These are phyloP conservation scores for Metschnikowia chrysomelidarum DNA, from an alignment of 805 yeast genomes.

Conservation along the genomic window DNA sequence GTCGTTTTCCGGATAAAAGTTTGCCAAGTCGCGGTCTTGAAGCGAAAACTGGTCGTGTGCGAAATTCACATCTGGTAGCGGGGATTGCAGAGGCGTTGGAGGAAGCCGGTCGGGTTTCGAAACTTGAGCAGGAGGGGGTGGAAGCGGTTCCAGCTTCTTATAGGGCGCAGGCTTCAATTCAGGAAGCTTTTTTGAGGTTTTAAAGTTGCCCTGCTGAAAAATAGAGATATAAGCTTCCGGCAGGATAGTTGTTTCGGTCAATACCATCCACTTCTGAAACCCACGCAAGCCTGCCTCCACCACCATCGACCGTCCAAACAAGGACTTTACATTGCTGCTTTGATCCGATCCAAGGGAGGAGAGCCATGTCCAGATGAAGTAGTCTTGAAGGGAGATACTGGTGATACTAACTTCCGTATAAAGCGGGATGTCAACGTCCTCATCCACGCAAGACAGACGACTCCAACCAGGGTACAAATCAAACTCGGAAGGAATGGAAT, in stretches of 20 bases:
- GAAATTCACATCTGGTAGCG: constrained; percentile 12
- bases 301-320: constrained; percentile 80
- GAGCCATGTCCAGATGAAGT: constrained; percentile 90
- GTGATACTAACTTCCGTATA: constrained; percentile 43
- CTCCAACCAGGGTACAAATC: constrained; percentile 42
- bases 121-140: constrained; percentile 22
- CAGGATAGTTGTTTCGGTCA: constrained; percentile 61
- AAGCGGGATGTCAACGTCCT: constrained; percentile 31
- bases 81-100: constrained; percentile 19
- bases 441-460: constrained; percentile 6
- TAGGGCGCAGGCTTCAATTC: background rate
- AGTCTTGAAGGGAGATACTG: constrained; percentile 76
- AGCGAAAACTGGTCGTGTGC: constrained; percentile 9
- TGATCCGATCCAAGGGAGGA: constrained; percentile 75
- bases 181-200: background rate
- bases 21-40: constrained; percentile 5
- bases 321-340: constrained; percentile 56
- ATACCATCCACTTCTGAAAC: constrained; percentile 73
- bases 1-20: constrained; percentile 1
- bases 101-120: constrained; percentile 20
- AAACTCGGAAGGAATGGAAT: constrained; percentile 35
- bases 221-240: constrained; percentile 32
- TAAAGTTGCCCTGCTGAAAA: constrained; percentile 16
- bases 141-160: constrained; percentile 4
- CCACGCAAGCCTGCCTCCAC: constrained; percentile 80